These are phyloP conservation scores for Camptophora hylomeconis DNA, from an alignment of 2,329 filamentous ascomycete species.

Conservation along the genomic window DNA sequence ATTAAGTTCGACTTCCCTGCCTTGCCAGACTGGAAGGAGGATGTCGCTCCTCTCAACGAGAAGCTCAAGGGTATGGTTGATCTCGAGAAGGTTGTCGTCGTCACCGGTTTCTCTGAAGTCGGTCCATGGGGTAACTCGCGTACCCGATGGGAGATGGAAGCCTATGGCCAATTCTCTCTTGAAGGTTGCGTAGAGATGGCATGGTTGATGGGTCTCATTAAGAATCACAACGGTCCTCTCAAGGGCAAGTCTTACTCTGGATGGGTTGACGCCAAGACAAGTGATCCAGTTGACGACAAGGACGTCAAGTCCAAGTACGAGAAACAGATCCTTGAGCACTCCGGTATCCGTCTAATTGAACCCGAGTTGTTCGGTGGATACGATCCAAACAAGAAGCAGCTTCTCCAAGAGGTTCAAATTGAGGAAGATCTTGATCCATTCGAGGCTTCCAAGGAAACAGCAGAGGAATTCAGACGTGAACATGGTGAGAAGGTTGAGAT, in stretches of 20 bases:
- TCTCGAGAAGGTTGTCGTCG: slow-evolving; percentile 92
- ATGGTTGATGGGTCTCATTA: slow-evolving; percentile 99
- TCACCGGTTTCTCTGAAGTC: slow-evolving; percentile 91
- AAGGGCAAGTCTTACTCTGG: slow-evolving; percentile 95
- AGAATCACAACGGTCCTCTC: slow-evolving; percentile 90
- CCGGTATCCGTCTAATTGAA: slow-evolving; percentile 93
- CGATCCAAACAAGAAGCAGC: slow-evolving; percentile 95
- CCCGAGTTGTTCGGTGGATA: slow-evolving; percentile 94
- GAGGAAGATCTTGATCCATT: slow-evolving; percentile 96
- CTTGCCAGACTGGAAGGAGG: slow-evolving; percentile 81
- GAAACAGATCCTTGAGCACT: slow-evolving; percentile 90
- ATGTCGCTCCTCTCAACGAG: slow-evolving; percentile 77
- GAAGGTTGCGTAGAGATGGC: slow-evolving; percentile 99
- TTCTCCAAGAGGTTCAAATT: slow-evolving; percentile 94
- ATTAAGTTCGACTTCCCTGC: slow-evolving; percentile 94
- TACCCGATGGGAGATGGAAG: slow-evolving; percentile 99
- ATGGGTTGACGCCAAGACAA: slow-evolving; percentile 87
- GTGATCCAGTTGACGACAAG: slow-evolving; percentile 94
- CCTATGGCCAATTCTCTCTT: slow-evolving; percentile 87
- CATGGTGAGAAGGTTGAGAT: slow-evolving; percentile 96
- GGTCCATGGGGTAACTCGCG: slow-evolving; percentile 99
- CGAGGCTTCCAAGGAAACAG: slow-evolving; percentile 92
- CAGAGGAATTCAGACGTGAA: slow-evolving; percentile 91
- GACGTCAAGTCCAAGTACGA: slow-evolving; percentile 97
- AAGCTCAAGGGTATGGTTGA: slow-evolving; percentile 96